A percentile compares a stretch with the other conserved stretches of the same genome.
These are phyloP conservation scores for Entomortierella lignicola DNA, from an alignment of 192 early-diverging fungal genomes.

Conservation along the genomic window DNA sequence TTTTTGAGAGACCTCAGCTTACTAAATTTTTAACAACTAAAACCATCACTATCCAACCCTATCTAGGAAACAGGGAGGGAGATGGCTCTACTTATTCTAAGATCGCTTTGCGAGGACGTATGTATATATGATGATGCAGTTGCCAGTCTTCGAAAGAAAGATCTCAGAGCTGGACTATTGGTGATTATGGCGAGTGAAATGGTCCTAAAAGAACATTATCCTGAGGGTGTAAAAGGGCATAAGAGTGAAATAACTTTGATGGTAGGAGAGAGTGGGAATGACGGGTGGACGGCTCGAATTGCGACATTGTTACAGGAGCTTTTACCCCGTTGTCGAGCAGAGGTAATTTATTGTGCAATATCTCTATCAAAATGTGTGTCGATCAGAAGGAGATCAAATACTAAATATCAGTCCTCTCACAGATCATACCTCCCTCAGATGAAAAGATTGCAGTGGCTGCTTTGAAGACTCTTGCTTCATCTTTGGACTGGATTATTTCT, in stretches of 20 bases:
- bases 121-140: conserved; percentile 71
- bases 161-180: conserved; percentile 65
- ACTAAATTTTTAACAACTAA: too few relatives aligned
- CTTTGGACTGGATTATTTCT: conserved; percentile 34
- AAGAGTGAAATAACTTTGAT: conserved; percentile 57
- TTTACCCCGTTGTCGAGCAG: conserved; percentile 28
- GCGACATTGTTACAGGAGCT: conserved; percentile 38
- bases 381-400: neutral
- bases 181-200: conserved; percentile 62
- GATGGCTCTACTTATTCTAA: conserved; percentile 62
- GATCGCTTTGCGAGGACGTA: conserved; percentile 70
- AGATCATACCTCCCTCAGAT: conserved; percentile 20
- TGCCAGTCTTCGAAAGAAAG: conserved; percentile 65
- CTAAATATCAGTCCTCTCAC: neutral
- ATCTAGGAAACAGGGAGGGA: conserved; percentile 62
- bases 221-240: conserved; percentile 55
- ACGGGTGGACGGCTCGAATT: conserved; percentile 68
- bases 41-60: neutral
- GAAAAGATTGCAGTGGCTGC: conserved; percentile 36
- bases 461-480: conserved; percentile 5
- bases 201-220: conserved; percentile 58
- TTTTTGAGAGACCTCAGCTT: too few relatives aligned
- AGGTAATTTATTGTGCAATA: too few relatives aligned
- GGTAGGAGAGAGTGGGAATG: conserved; percentile 61
- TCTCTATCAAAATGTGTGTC: too few relatives aligned